Conservation (phyloP, 208 protist species). For the Porcisia deanei region DNA sequence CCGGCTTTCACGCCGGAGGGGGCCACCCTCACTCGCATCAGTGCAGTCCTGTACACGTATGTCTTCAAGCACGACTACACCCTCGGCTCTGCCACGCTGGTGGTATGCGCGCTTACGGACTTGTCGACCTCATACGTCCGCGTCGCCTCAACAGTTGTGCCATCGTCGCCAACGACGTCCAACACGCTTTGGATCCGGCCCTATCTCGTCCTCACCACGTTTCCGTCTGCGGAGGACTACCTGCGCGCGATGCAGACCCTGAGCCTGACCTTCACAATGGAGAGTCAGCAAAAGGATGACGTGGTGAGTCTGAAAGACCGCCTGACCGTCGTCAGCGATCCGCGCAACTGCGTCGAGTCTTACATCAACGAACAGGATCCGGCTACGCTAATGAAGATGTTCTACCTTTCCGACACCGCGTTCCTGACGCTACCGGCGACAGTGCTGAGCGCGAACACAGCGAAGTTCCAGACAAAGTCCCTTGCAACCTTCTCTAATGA, state of each 20-base stretch:
- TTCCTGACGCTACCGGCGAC: slow-evolving; percentile 63
- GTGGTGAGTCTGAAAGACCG: slow-evolving; percentile 56
- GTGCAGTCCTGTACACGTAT: slow-evolving; percentile 47
- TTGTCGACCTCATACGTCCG: slow-evolving; percentile 41
- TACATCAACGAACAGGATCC: slow-evolving; percentile 53
- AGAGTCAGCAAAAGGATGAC: slow-evolving; percentile 47
- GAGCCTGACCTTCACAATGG: slow-evolving; percentile 67
- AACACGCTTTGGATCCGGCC: slow-evolving; percentile 74
- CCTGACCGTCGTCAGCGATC: slow-evolving; percentile 65
- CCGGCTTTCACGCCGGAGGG: slow-evolving; percentile 51
- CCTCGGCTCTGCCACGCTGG: slow-evolving; percentile 41
- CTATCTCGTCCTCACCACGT: slow-evolving; percentile 65
- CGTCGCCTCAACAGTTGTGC: slow-evolving; percentile 29
- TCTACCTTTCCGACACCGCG: slow-evolving; percentile 64
- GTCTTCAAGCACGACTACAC: slow-evolving; percentile 83
- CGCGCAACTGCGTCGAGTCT: slow-evolving; percentile 64
- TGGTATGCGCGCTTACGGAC: slow-evolving; percentile 77
- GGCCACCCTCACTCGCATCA: slow-evolving; percentile 34
- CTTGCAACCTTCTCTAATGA: slow-evolving; percentile 53
- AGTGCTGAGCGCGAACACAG: slow-evolving; percentile 39
- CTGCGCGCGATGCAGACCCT: slow-evolving; percentile 71
- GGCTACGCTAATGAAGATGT: slow-evolving; percentile 42
- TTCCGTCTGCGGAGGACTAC: slow-evolving; percentile 48
- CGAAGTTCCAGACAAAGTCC: slow-evolving; percentile 36
- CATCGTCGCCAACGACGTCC: slow-evolving; percentile 24